These are phyloP conservation scores for Kluyveromyces siamensis DNA, from an alignment of 805 yeast genomes.

Conservation along the genomic window DNA sequence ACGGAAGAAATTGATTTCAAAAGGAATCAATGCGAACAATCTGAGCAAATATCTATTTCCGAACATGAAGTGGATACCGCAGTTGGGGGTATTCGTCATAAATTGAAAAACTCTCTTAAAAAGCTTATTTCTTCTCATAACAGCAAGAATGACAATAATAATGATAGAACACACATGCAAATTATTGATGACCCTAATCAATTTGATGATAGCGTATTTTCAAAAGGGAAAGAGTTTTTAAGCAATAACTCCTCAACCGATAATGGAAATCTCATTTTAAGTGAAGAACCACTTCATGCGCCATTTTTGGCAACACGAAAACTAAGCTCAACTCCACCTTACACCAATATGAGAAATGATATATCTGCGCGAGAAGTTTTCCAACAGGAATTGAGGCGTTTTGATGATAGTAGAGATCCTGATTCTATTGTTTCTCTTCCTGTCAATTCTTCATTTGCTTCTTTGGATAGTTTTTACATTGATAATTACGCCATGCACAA, in stretches of 20 bases:
- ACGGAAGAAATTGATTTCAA: constrained; percentile 21
- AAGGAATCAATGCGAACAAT: constrained; percentile 19
- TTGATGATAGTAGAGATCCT: constrained; percentile 16
- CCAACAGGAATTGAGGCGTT: constrained; percentile 18
- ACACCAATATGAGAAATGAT: neutral
- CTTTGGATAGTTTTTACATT: constrained; percentile 60
- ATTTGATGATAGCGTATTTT: neutral
- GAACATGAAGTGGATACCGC: constrained; percentile 68
- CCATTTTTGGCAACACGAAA: neutral
- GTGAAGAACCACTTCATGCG: constrained; percentile 4
- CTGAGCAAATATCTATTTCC: constrained; percentile 46
- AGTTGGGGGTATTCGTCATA: constrained; percentile 70
- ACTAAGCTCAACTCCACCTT: neutral
- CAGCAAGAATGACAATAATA: neutral
- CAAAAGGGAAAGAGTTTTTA: neutral
- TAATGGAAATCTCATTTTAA: constrained; percentile 25
- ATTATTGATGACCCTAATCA: neutral
- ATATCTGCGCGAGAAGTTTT: constrained; percentile 11
- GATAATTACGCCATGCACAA: constrained; percentile 37
- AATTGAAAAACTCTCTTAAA: constrained; percentile 35
- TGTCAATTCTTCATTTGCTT: constrained; percentile 67
- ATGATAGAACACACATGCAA: neutral
- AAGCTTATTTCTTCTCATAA: constrained; percentile 5
- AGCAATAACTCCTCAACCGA: neutral
- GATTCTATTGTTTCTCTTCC: constrained; percentile 57